Conservation (phyloP, 2,329 filamentous ascomycete species). For the Sporothrix inflata region DNA sequence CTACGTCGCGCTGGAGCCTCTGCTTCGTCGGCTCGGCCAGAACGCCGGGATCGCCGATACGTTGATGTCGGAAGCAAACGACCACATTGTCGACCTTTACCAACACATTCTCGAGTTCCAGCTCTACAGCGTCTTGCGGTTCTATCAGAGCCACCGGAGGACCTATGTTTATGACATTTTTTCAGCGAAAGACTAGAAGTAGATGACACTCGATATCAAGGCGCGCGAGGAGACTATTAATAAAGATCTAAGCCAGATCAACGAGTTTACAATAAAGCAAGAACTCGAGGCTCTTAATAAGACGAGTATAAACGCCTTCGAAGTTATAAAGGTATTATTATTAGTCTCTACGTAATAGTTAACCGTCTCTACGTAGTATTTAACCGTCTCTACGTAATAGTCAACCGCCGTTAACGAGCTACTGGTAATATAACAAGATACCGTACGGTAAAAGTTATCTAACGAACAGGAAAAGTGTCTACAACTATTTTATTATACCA, state of each 20-base stretch:
- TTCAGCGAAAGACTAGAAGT: constrained; percentile 34
- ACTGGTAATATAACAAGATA: neutral
- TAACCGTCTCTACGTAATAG: neutral
- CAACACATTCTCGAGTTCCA: constrained; percentile 43
- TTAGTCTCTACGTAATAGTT: neutral
- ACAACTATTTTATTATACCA: neutral
- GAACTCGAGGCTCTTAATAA: constrained; percentile 27
- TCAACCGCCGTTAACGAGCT: neutral
- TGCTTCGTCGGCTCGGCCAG: constrained; percentile 32
- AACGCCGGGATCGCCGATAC: constrained; percentile 19
- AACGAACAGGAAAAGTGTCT: neutral
- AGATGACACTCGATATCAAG: constrained; percentile 31
- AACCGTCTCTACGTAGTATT: neutral
- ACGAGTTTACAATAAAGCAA: constrained; percentile 15
- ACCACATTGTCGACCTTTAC: constrained; percentile 39
- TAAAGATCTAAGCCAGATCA: constrained; percentile 23
- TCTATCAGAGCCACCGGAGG: constrained; percentile 35
- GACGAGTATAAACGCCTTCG: constrained; percentile 2
- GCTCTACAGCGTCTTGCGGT: constrained; percentile 41
- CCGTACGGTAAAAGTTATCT: neutral
- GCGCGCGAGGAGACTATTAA: constrained; percentile 20
- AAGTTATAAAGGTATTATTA: neutral
- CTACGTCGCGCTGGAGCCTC: constrained; percentile 40
- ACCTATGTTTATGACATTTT: constrained; percentile 33
- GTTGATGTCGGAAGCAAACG: constrained; percentile 29